A percentile compares a stretch with the other conserved stretches of the same genome.
Conservation (phyloP, 495 filamentous ascomycete species). For the Trichocladium uniseriatum region DNA sequence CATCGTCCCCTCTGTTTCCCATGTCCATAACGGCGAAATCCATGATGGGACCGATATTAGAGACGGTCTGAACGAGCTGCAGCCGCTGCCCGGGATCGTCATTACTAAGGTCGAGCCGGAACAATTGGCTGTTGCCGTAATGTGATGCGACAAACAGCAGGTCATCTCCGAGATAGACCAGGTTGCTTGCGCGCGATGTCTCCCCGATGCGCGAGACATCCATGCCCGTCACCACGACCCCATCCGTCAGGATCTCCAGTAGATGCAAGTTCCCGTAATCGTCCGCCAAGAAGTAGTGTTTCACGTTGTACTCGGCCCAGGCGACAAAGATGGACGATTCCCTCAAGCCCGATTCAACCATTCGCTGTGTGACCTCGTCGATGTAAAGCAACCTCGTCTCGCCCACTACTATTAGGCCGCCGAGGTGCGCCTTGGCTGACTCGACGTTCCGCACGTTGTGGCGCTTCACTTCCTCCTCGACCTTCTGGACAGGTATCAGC, state of each 20-base stretch:
- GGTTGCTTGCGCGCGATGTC: slow-evolving; percentile 60
- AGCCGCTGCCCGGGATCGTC: slow-evolving; percentile 34
- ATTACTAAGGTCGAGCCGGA: slow-evolving; percentile 43
- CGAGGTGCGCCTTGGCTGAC: slow-evolving; percentile 41
- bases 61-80: slow-evolving; percentile 63
- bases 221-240: slow-evolving; percentile 41
- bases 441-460: slow-evolving; percentile 43
- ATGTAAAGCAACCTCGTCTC: slow-evolving; percentile 80
- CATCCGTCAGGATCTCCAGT: slow-evolving; percentile 57
- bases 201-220: slow-evolving; percentile 56
- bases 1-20: slow-evolving; percentile 69
- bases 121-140: slow-evolving; percentile 81
- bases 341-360: slow-evolving; percentile 49
- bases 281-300: slow-evolving; percentile 78
- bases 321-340: slow-evolving; percentile 75
- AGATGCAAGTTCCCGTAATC: slow-evolving; percentile 79
- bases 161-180: slow-evolving; percentile 71
- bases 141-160: slow-evolving; percentile 84
- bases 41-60: slow-evolving; percentile 81
- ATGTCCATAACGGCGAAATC: slow-evolving; percentile 96
- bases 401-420: slow-evolving; percentile 73
- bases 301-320: slow-evolving; percentile 75
- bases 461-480: slow-evolving; percentile 40
- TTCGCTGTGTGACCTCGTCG: slow-evolving; percentile 57
- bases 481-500: slow-evolving; percentile 69